Evolutionary conservation across 2,329 filamentous ascomycete genomes (phyloP), one percentile per base, ranked within the genome.

Genomic region (Eutypa lata): DNA sequence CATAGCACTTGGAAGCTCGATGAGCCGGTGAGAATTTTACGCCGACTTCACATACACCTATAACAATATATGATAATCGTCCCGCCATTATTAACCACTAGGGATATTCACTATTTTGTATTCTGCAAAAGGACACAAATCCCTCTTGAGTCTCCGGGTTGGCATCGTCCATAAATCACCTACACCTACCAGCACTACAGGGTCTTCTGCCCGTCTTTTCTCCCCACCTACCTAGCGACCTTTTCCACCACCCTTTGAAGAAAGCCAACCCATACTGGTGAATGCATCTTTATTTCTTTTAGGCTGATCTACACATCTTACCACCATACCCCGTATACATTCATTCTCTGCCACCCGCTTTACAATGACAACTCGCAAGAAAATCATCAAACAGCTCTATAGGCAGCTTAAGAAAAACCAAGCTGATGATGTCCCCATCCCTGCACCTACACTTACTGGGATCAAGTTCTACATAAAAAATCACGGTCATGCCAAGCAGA

Each of bases 391-490:
- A 14, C 57, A 53, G 33, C 48, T 61, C 18, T 58, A 56, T 31
- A 46, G 33, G n/a, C 57, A 56, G 35, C 65, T 68, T 11, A 59
- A 56, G 56, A 48, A 55, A 33, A 46, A 49, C 8, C 65, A 68
- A 51, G 57, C 53, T 5, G 48, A 60, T 44, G 63, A 67, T 47
- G 50, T 56, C 3, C 57, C 58, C 35, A 52, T 66, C 18, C 54
- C 64, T 26, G 51, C 61, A 22, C 51, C 57, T n/a, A 58, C 54
- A 13, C 37, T 64, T 24, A n/a, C 60, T 6, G 60, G 65, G 54
- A 62, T 63, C 43, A 67, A 65, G 48, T 62, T 61, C 47, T 60
- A 60, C 24, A 56, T 68, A 13, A 59, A 54, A 31, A 47, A 55
- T 22, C 51, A 54, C 18, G 37, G 43, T 7, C 51, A 43, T 18